These are phyloP conservation scores for Suhomyces terraborum DNA, from an alignment of 1,139 yeast genomes.

Conservation along the genomic window DNA sequence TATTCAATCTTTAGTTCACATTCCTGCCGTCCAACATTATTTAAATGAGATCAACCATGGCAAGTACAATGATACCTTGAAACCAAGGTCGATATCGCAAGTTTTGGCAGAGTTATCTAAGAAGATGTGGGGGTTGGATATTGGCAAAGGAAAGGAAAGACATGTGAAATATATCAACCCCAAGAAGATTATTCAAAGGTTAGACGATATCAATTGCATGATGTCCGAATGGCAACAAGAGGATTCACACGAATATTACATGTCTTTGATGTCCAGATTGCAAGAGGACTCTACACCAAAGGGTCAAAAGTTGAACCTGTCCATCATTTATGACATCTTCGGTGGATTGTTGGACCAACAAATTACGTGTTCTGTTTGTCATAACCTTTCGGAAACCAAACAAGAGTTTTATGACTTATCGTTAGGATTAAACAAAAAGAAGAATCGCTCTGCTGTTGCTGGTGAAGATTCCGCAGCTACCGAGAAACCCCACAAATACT, in stretches of 20 bases:
- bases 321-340: slow-evolving; percentile 87
- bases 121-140: slow-evolving; percentile 61
- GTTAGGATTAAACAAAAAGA: slow-evolving; percentile 60
- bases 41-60: slow-evolving; percentile 63
- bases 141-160: slow-evolving; percentile 19
- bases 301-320: slow-evolving; percentile 77
- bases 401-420: slow-evolving; percentile 95
- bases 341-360: slow-evolving; percentile 87
- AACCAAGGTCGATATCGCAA: slow-evolving; percentile 64
- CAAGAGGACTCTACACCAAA: slow-evolving; percentile 93
- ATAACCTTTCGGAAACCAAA: slow-evolving; percentile 79
- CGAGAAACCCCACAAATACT: slow-evolving; percentile 41
- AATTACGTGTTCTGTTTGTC: slow-evolving; percentile 80
- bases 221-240: slow-evolving; percentile 98
- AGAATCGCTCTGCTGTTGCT: slow-evolving; percentile 22
- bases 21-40: slow-evolving; percentile 89
- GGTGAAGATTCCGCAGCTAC: slow-evolving; percentile 9
- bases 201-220: slow-evolving; percentile 90
- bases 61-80: slow-evolving; percentile 47
- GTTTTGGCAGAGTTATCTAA: slow-evolving; percentile 71
- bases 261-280: slow-evolving; percentile 82
- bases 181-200: slow-evolving; percentile 64
- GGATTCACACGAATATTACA: slow-evolving; percentile 94
- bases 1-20: slow-evolving; percentile 83
- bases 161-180: slow-evolving; percentile 63